Base-by-base conservation (phyloP, 176 grass and related monocot species). In the Ensete glaucum region DNA sequence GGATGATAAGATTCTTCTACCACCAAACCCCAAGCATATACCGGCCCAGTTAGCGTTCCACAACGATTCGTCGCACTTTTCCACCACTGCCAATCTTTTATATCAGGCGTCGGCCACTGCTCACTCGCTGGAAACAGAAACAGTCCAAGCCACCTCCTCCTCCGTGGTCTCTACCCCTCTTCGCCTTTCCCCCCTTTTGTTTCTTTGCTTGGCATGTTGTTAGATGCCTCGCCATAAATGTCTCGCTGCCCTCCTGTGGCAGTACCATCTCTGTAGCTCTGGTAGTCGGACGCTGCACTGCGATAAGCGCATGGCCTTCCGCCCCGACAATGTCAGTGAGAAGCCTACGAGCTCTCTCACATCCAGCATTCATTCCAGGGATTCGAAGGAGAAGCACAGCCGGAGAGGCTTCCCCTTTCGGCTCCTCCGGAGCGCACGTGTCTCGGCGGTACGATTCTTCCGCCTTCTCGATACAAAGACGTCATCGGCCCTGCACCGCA, bases 401-500 rank as follows among this genome's bases (percentile, higher is more conserved):
- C 70, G 52, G 9, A 51, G 73, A 12, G 70, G 67, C 67, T 50
- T 70, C 9, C 51, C 67, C 14, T 20, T 48, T 21, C 67, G 48
- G 67, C 67, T 70, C 16, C 16, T 50, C 43, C 50, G 51, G 19
- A 70, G 20, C 9, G 67, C 67, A 1, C 20, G 67, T 21, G n/a
- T 34, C 67, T 70, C 67, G 1, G 17, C 2, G 43, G 67, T 9
- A 48, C 19, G 67, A 50, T 17, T 70, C 17, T 11, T 70, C 51
- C 43, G 67, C 29, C 67, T 70, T 70, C 17, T 70, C 15, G 48
- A 70, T 20, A 48, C 19, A 19, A 89, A 56, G 60, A 51, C 86
- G 77, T 58, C 49, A 62, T 75, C 83, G 12, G 34, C 13, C 54
- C 93, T 12, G 64, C 48, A 84, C 27, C 64, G 67, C 9, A 62